Evolutionary conservation across 768 basidiomycete species (phyloP).

Genomic region (Russula sp.): DNA sequence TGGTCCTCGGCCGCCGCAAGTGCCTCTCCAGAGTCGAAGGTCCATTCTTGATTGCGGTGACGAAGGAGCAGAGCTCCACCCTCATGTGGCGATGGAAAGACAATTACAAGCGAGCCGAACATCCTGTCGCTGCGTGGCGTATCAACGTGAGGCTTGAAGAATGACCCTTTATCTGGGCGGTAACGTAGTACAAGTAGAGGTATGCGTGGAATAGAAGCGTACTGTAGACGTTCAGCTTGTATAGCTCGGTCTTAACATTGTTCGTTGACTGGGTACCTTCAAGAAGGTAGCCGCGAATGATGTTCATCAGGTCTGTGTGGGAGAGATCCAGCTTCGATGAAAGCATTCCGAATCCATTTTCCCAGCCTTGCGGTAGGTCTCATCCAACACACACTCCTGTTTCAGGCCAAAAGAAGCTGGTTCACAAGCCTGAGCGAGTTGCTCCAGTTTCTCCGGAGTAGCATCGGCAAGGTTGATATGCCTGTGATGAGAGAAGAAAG

Average conservation of each 20-base stretch:
- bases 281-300: background rate
- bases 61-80: constrained; percentile 46
- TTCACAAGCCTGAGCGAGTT: constrained; percentile 4
- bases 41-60: constrained; percentile 38
- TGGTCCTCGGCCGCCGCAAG: constrained; percentile 20
- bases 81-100: constrained; percentile 47
- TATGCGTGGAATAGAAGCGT: background rate
- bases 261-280: background rate
- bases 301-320: background rate
- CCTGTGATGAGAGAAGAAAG: background rate
- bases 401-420: background rate
- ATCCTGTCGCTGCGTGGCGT: constrained; percentile 45
- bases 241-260: background rate
- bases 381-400: background rate
- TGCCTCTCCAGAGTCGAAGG: constrained; percentile 40
- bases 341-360: background rate
- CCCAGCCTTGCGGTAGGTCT: constrained; percentile 5
- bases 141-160: constrained; percentile 52
- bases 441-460: background rate
- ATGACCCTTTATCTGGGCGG: constrained; percentile 33
- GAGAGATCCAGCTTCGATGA: background rate
- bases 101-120: constrained; percentile 53
- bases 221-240: constrained; percentile 10
- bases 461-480: background rate
- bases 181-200: too few species aligned